Evolutionary conservation across 2,329 filamentous ascomycete species (phyloP), one percentile per base, ranked within the genome.

Genomic region (Fusarium musae): DNA sequence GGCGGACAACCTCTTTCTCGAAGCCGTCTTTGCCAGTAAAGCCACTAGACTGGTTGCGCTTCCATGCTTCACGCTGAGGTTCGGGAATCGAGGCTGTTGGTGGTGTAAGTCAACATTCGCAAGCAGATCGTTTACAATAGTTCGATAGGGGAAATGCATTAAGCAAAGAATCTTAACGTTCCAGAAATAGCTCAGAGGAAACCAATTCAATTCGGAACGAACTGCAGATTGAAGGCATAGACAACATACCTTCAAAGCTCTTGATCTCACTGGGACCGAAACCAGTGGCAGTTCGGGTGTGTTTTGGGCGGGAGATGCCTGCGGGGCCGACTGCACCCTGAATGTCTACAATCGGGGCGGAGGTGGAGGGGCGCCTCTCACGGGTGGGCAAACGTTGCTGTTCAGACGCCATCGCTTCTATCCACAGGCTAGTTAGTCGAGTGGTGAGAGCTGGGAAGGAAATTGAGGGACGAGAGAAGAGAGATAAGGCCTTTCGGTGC

Each of bases 221-320:
- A 36, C n/a, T 37, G 32, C 16, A 42, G 16, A 21, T 28, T 39
- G 15, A 36, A 21, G 30, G 16, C 30, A 46, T 34, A 21, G 40
- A 52, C 23, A 37, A 74, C 84, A 85, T 91, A 86, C 95, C 94
- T 85, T 98, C 95, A 54, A 98, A 94, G 78, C 85, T 92, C 87
- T 97, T 98, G 86, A 98, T 98, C 81, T 99, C 96, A 40, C 90
- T 87, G 34, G 95, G 89, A 39, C 95, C 95, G 80, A 98, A 96
- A 13, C 96, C 96, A 15, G 96, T 99, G 75, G 93, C 93, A n/a
- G 96, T 98, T 76, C 96, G 91, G 87, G 94, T 98, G 86, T 99
- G 96, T 86, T 98, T 99, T 50, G 96, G 96, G 69, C 96, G 89
- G 32, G 89, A 90, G 84, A 93, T 92, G 81, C 97, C 96, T 46